Evolutionary conservation across 2,329 filamentous ascomycete species (phyloP).

Genomic region (Apiospora kogelbergensis): DNA sequence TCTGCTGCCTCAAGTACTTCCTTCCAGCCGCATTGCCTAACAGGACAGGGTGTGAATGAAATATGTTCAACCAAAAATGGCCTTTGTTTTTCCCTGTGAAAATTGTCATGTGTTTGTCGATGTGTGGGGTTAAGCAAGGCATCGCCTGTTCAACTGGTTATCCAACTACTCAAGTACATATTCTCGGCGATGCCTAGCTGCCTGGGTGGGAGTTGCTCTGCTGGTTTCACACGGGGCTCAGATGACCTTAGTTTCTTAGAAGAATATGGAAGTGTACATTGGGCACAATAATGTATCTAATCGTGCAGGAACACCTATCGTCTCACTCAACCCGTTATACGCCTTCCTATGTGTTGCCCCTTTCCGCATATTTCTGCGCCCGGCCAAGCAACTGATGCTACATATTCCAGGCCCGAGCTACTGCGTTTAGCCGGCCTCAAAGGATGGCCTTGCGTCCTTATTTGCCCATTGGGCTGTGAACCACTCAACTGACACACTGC

Average conservation of each 20-base stretch:
- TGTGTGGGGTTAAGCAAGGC: neutral
- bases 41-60: neutral
- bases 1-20: neutral
- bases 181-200: neutral
- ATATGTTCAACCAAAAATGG: neutral
- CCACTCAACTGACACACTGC: neutral
- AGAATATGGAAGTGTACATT: slow-evolving; percentile 1
- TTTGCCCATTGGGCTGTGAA: neutral
- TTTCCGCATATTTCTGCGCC: neutral
- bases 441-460: neutral
- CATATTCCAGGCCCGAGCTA: neutral
- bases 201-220: neutral
- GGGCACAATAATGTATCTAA: slow-evolving; percentile 9
- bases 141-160: neutral
- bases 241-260: neutral
- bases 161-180: neutral
- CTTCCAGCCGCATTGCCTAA: neutral
- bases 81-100: neutral
- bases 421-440: neutral
- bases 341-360: neutral
- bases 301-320: neutral
- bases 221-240: neutral
- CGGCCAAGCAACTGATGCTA: neutral
- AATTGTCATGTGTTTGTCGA: neutral
- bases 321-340: neutral